Base-by-base conservation (phyloP, 208 protist species). In the Leishmania amazonensis region DNA sequence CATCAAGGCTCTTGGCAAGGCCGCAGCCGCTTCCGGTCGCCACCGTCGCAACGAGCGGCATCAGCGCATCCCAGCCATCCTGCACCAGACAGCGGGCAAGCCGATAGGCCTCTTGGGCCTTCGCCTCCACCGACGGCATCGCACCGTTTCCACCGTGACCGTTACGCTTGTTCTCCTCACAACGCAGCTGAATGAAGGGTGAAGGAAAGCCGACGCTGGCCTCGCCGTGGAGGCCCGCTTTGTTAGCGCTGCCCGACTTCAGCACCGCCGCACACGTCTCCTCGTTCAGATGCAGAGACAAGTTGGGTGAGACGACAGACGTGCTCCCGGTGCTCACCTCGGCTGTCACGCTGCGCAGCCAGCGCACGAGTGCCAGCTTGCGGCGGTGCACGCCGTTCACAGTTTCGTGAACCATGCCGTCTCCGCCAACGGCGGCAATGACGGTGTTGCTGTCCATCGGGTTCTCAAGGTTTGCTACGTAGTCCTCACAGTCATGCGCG, bases 351-450 rank as follows among this genome's bases (percentile, higher is more conserved):
- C 78, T 87, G 62, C 77, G 81, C 76, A 89, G 75, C 74, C 79
- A 74, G 65, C 85, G 71, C 57, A 94, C n/a, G 11, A 92, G 40
- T 19, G 87, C 86, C 28, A 89, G 60, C 60, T 89, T 88, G 57
- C 94, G 85, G 21, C 93, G 90, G 53, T 94, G 85, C 17, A 97
- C 70, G 65, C 94, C 94, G 79, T 97, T 97, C 38, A 95, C 85
- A 11, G 84, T 78, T 86, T 97, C 94, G 80, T 97, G 84, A 53
- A 95, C 76, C 89, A 96, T 97, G 28, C 94, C 94, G 73, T 97
- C 94, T 5, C 94, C 94, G 51, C 94, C 94, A 38, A 93, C 91
- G 75, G 76, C 83, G 3, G 90, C 88, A 64, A 95, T 85, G 51
- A 97, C 94, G 78, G 86, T 81, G 64, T 85, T 47, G 35, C 54